Percentiles rank a stretch among this genome's conserved stretches.
Conservation (phyloP, 352 stramenopile genomes). For the Bremia lactucae region DNA sequence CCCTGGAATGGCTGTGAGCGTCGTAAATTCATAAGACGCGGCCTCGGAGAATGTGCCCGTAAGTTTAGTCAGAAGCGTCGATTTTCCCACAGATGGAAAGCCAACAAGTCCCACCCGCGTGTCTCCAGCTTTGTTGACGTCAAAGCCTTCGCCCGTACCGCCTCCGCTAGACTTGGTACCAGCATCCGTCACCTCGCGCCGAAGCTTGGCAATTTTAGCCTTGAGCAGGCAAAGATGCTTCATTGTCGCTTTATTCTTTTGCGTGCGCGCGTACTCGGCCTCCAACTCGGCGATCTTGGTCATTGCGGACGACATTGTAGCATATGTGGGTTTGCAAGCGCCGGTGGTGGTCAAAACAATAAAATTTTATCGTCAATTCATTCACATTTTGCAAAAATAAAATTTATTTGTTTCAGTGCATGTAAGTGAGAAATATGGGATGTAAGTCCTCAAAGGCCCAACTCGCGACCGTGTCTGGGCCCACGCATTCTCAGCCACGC, state of each 20-base stretch:
- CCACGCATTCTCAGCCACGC: constrained; percentile 1
- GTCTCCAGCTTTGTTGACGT: constrained; percentile 92
- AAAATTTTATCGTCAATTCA: no score
- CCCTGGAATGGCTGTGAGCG: constrained; percentile 96
- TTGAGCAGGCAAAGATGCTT: constrained; percentile 97
- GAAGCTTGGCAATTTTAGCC: constrained; percentile 95
- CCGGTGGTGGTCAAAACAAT: constrained; percentile 1
- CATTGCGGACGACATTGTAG: constrained; percentile 51
- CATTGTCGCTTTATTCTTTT: constrained; percentile 99
- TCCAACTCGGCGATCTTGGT: constrained; percentile 77
- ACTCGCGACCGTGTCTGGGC: constrained; percentile 23
- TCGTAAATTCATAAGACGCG: constrained; percentile 98
- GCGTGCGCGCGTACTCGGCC: constrained; percentile 92
- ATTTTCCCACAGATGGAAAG: constrained; percentile 98
- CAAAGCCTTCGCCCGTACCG: constrained; percentile 78
- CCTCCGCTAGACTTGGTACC: constrained; percentile 55
- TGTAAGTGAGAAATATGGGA: constrained; percentile 30
- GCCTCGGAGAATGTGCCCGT: constrained; percentile 94
- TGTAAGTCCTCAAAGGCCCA: constrained; percentile 59
- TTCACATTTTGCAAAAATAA: no score
- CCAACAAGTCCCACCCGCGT: constrained; percentile 96
- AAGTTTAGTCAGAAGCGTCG: constrained; percentile 93
- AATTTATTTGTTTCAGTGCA: not conserved
- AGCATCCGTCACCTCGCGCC: constrained; percentile 85
- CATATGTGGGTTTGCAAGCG: not conserved